Base-by-base conservation (phyloP, 1,139 yeast species). In the Debaryomyces sp. region DNA sequence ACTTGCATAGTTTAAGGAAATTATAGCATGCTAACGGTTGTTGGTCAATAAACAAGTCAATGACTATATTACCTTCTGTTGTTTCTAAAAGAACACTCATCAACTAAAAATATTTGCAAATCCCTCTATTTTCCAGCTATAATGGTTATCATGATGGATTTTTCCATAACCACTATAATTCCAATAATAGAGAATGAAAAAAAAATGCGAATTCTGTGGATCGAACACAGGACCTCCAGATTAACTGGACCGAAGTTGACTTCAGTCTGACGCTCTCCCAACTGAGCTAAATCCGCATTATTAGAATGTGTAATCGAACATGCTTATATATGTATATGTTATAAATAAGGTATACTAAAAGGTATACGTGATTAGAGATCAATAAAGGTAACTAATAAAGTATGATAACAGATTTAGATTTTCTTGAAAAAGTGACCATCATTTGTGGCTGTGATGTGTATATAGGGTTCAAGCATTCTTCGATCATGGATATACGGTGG, bases 191-290 rank as follows among this genome's bases (percentile, higher is more conserved):
- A n/a, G 17, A 15, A 15, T 15, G 17, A 54, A 59, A 64, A 62
- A 57, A 51, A 42, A 49, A 58, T 72, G 77, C 77, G 74, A 71
- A 67, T 70, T 71, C 75, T 72, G 80, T 75, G 80, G 80, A 75
- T 75, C 78, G 80, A 75, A 75, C 80, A 75, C 80, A 75, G 76
- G 79, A 75, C 80, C 79, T 86, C 79, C 88, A 85, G 91, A 85
- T 84, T 59, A 59, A 61, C 62, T 63, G 59, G 65, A 66, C 71
- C 60, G 62, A 64, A 63, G 69, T 66, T 53, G 29, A 54, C 89
- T 84, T 84, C 89, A 84, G 89, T 84, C 89, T 83, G 87, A 81
- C 89, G 89, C 89, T 84, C 89, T 84, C 89, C 89, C 89, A 80
- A 81, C 88, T 84, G 89, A 84, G 89, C 89, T 83, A 83, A 82